Percentiles rank a stretch among this genome's conserved stretches.
phyloP scores from a whole-genome alignment of 176 grass and related monocot genomes.

The Cocos nucifera region DNA sequence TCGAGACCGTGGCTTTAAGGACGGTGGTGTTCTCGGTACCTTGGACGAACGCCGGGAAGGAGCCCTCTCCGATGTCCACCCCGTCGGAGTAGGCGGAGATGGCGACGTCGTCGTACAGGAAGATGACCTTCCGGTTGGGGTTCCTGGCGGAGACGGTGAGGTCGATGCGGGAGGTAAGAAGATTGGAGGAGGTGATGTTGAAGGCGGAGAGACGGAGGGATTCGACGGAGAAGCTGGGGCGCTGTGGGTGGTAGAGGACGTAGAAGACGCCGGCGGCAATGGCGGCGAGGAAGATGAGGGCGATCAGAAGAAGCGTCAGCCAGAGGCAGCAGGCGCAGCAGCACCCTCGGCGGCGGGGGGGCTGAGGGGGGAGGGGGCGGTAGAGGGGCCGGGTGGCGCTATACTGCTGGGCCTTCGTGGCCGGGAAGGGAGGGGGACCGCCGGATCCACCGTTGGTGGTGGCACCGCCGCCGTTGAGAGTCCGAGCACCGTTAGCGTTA shows the following conservation, averaged over 20 bases:
- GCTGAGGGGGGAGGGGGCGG: constrained; percentile 34
- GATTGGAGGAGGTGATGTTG: constrained; percentile 65
- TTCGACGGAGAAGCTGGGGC: constrained; percentile 59
- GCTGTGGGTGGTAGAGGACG: constrained; percentile 69
- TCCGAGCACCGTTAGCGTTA: constrained; percentile 20
- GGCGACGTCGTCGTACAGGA: constrained; percentile 63
- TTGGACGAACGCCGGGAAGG: constrained; percentile 67
- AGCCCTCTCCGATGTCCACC: constrained; percentile 48
- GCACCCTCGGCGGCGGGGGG: constrained; percentile 37
- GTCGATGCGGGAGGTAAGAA: constrained; percentile 68
- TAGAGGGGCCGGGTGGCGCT: constrained; percentile 34
- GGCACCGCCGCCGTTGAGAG: constrained; percentile 25
- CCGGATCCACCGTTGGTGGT: constrained; percentile 16
- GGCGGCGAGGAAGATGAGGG: constrained; percentile 57
- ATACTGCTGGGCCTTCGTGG: constrained; percentile 25
- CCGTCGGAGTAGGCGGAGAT: constrained; percentile 39
- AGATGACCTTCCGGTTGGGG: constrained; percentile 75
- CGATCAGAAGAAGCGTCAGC: constrained; percentile 54
- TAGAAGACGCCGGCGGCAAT: constrained; percentile 76
- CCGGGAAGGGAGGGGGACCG: constrained; percentile 23
- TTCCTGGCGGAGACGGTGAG: constrained; percentile 77
- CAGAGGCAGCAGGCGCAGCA: constrained; percentile 80
- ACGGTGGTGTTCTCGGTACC: constrained; percentile 54
- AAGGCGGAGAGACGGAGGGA: constrained; percentile 60
- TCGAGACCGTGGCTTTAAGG: constrained; percentile 39